Percentiles rank a stretch among this genome's conserved stretches.
Conservation (phyloP, 768 basidiomycete species). For the Cantharellus anzutake region DNA sequence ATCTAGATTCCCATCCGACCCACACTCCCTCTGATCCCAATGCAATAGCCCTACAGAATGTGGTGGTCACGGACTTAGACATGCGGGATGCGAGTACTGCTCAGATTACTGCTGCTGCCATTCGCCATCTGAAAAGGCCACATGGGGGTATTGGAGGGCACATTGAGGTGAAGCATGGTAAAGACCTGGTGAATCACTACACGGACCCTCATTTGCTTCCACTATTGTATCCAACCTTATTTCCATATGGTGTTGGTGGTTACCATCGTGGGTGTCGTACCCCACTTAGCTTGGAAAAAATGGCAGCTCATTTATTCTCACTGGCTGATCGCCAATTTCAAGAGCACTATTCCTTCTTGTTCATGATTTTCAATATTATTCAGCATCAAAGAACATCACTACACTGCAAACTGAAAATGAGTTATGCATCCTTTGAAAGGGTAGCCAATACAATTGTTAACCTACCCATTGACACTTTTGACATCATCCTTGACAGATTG, state of each 20-base stretch:
- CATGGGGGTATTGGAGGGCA: background rate
- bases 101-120: slow-evolving; percentile 1
- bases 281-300: slow-evolving; percentile 1
- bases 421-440: background rate
- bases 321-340: slow-evolving; percentile 10
- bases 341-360: slow-evolving; percentile 10
- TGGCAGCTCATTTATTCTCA: slow-evolving; percentile 4
- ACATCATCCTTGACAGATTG: slow-evolving; percentile 5
- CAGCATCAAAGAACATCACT: slow-evolving; percentile 4
- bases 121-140: slow-evolving; percentile 2
- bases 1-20: too few species aligned
- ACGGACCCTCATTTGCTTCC: slow-evolving; percentile 7
- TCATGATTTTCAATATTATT: slow-evolving; percentile 11
- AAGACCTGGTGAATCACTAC: slow-evolving; percentile 6
- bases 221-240: slow-evolving; percentile 11
- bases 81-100: background rate
- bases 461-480: slow-evolving; percentile 4
- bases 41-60: background rate
- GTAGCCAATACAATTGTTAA: slow-evolving; percentile 3
- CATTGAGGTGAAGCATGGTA: slow-evolving; percentile 6
- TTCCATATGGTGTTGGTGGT: slow-evolving; percentile 11
- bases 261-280: slow-evolving; percentile 3
- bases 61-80: background rate
- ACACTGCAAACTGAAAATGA: slow-evolving; percentile 5
- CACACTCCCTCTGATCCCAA: background rate